Base-by-base conservation (phyloP, 768 basidiomycete species). In the Leccinum subtestaceum region DNA sequence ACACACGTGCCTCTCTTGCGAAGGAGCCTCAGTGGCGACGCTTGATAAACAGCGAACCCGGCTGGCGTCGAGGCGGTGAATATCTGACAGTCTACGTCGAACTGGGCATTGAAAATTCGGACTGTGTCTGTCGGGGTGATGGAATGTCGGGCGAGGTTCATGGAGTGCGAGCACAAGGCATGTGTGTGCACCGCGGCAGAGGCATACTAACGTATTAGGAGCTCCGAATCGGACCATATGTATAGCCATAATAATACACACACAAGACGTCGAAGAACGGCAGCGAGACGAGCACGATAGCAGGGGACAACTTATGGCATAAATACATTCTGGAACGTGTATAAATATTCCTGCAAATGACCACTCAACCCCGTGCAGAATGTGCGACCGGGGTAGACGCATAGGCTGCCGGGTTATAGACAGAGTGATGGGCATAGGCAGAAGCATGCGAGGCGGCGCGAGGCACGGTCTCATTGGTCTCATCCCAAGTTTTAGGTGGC, bases 61-160 rank as follows among this genome's bases (percentile, higher is more conserved):
- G 83, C 84, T 25, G 87, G 87, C 5, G 90, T 92, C 5, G 89
- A 81, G 19, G 84, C 79, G 0, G 93, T 90, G 75, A 94, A 94
- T 72, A 93, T 88, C 63, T 81, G 79, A 67, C 82, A 87, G 64
- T 90, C 89, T n/a, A 86, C 74, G 67, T 93, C 91, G 66, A 94
- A 91, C 61, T 83, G 83, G 59, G 86, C 85, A 76, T 93, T 86
- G 60, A 87, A 80, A 66, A 94, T 83, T 66, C 86, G 84, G 56
- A 91, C 80, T 2, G 91, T 91, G 58, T 77, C 80, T 40, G 90
- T 88, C 23, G 91, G 77, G 60, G 87, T 84, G 76, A 94, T 92
- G 38, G 87, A 86, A 72, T 91, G 89, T 68, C 92, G 85, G 66
- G 86, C 91, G 69, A 93, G 80, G 80, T 94, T 92, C 91, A 94